Percentiles rank a stretch among this genome's conserved stretches.
Conservation (phyloP, 345 rosid species). For the Hypericum perforatum region DNA sequence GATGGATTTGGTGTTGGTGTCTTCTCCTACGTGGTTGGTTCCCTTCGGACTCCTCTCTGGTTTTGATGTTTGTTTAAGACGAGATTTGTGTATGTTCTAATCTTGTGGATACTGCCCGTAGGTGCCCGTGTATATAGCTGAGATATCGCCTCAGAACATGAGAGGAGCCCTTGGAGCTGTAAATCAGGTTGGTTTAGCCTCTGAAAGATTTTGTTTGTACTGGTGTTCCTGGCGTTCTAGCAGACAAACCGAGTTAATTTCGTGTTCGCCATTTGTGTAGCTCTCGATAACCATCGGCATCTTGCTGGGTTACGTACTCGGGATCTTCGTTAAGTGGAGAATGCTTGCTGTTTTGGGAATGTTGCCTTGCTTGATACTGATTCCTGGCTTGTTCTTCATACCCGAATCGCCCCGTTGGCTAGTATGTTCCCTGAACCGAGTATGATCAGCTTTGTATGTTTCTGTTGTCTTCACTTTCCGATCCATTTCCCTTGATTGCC, state of each 20-base stretch:
- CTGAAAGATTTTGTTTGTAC: background rate
- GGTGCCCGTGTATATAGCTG: slow-evolving; percentile 10
- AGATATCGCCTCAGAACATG: slow-evolving; percentile 10
- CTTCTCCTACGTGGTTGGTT: slow-evolving; percentile 2
- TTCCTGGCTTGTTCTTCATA: slow-evolving; percentile 11
- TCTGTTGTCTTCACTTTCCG: background rate
- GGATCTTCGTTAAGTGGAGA: slow-evolving; percentile 8
- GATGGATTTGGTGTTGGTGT: slow-evolving; percentile 8
- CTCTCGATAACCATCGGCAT: slow-evolving; percentile 7
- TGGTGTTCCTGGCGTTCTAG: background rate
- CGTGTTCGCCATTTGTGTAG: background rate
- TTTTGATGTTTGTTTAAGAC: too few relatives aligned
- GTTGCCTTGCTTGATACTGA: slow-evolving; percentile 5
- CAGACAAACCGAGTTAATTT: background rate
- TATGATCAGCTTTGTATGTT: background rate
- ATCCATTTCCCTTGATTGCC: background rate
- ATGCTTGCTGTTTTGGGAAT: slow-evolving; percentile 6
- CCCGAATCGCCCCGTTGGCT: slow-evolving; percentile 11
- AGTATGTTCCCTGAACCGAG: background rate
- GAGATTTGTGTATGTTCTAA: too few relatives aligned
- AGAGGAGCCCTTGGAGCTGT: slow-evolving; percentile 8
- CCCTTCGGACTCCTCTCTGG: too few relatives aligned
- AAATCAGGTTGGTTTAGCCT: slow-evolving; percentile 5
- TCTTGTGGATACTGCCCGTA: background rate
- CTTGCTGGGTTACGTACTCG: slow-evolving; percentile 6